Percentiles rank a stretch among this genome's conserved stretches.
Conservation (phyloP, 805 yeast species). For the Yamadazyma olivae region DNA sequence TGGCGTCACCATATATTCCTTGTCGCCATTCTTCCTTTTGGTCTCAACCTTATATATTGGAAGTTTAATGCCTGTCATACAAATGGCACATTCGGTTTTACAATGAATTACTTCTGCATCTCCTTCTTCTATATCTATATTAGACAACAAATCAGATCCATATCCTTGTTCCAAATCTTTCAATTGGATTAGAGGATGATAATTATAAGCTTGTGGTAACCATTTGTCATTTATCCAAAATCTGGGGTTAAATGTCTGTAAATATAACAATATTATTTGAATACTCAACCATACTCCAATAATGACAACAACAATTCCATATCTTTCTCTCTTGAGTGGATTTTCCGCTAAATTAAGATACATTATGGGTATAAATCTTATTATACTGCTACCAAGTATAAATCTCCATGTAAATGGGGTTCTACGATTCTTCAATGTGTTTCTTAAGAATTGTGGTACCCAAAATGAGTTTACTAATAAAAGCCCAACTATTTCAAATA, state of each 20-base stretch:
- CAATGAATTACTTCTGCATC: constrained; percentile 31
- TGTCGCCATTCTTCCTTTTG: constrained; percentile 13
- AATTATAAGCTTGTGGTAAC: constrained; percentile 80
- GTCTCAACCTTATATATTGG: constrained; percentile 32
- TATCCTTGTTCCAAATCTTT: constrained; percentile 64
- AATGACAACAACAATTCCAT: constrained; percentile 45
- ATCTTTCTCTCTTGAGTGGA: constrained; percentile 69
- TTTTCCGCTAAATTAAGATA: constrained; percentile 60
- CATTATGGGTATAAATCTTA: constrained; percentile 61
- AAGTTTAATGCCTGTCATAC: constrained; percentile 76
- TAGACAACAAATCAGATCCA: constrained; percentile 47
- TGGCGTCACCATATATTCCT: constrained; percentile 80
- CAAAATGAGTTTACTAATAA: constrained; percentile 66
- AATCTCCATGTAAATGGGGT: constrained; percentile 70
- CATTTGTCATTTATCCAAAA: constrained; percentile 75
- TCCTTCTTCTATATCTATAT: constrained; percentile 25
- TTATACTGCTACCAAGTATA: constrained; percentile 61
- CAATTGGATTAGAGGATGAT: constrained; percentile 64
- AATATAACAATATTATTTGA: constrained; percentile 56
- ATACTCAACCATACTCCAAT: constrained; percentile 53
- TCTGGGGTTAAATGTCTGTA: constrained; percentile 78
- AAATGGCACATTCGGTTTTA: constrained; percentile 79
- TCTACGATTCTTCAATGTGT: constrained; percentile 64
- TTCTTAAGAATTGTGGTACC: constrained; percentile 86
- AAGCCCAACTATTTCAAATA: constrained; percentile 56